Evolutionary conservation across 2,329 filamentous ascomycete species (phyloP), one percentile per base, ranked within the genome.

Genomic region (Metarhizium robertsii): DNA sequence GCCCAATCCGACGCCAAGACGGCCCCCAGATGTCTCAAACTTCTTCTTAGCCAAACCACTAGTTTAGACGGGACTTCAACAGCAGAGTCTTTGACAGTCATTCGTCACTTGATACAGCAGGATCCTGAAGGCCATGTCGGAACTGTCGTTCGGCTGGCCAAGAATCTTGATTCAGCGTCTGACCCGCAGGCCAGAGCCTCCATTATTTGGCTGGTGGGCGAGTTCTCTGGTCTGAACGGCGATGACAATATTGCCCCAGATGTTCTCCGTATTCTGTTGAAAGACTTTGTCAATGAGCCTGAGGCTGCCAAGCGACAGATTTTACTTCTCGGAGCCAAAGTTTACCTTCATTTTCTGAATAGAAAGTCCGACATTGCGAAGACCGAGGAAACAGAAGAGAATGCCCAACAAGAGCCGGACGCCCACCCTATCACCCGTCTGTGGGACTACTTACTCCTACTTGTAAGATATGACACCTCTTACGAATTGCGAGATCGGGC

Each of bases 171-270:
- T 65, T 88, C 87, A 3, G 89, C 91, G 2, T 90, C 88, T 0
- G 92, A 94, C 58, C 85, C 94, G 1, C 87, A 91, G 58, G 94
- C 94, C 3, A 81, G 94, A 61, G 94, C 94, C 3, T 96, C 90
- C 52, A 96, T 99, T 60, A 88, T 99, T 62, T 99, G 94, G 94
- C 82, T 99, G 0, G 92, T 97, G 0, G 94, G 94, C 49, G 94
- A 99, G 70, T 97, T 95, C 64, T 84, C 92, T 0, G 90, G 90
- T 0, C 71, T 87, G 2, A 84, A 90, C 55, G 81, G 86, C 10
- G 86, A 92, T 57, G 86, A 94, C 67, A 95, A 95, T 64, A 92
- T 99, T 58, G 94, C 94, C 0, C 86, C 92, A 0, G 94, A 99
- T 65, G 91, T 97, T 6, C 75, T 97, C 38, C 84, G 94, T 7